Percentiles rank a stretch among this genome's conserved stretches.
Conservation (phyloP, 805 yeast genomes). For the Candida ovalis region DNA sequence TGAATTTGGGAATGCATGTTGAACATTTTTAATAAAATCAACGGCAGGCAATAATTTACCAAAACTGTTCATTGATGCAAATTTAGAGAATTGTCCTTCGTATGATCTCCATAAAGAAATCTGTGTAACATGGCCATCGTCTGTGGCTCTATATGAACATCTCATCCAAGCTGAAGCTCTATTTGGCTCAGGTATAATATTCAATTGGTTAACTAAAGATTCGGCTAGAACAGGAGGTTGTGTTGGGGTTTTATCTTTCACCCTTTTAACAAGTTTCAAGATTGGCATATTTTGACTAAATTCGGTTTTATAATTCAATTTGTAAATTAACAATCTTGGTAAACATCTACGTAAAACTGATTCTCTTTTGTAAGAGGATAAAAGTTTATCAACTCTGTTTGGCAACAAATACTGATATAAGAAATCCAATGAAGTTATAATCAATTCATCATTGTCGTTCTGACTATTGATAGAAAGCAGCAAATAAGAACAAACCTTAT, state of each 20-base stretch:
- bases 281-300: constrained; percentile 33
- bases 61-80: constrained; percentile 39
- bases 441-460: constrained; percentile 61
- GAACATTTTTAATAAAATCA: constrained; percentile 92
- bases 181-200: constrained; percentile 73
- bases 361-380: constrained; percentile 44
- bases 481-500: constrained; percentile 53
- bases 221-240: constrained; percentile 52
- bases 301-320: constrained; percentile 36
- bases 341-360: constrained; percentile 54
- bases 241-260: constrained; percentile 58
- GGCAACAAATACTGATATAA: constrained; percentile 75
- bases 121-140: constrained; percentile 86
- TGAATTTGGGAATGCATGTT: constrained; percentile 80
- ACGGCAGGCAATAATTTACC: constrained; percentile 83
- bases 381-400: constrained; percentile 49
- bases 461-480: constrained; percentile 37
- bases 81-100: constrained; percentile 76
- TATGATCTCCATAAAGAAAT: constrained; percentile 94
- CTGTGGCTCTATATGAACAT: constrained; percentile 77
- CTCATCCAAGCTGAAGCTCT: constrained; percentile 95
- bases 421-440: constrained; percentile 73
- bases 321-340: constrained; percentile 56
- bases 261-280: constrained; percentile 47
- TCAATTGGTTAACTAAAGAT: constrained; percentile 51